Conservation (phyloP, 2,329 filamentous ascomycete species). For the Arthrocladium fulminans region DNA sequence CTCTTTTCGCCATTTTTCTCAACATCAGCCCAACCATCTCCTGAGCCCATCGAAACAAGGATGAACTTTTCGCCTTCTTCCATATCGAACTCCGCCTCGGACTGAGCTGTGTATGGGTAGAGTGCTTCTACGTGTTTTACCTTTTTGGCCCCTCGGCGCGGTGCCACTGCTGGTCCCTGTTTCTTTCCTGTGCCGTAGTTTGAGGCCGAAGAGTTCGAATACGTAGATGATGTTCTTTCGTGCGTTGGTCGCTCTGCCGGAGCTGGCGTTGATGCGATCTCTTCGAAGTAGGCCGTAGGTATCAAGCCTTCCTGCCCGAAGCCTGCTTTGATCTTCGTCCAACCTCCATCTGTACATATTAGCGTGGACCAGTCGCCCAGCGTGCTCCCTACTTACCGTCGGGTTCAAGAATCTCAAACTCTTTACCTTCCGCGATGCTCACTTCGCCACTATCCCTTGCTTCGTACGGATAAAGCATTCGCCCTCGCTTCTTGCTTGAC, state of each 20-base stretch:
- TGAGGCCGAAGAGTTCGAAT: conserved; percentile 69
- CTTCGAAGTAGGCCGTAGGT: conserved; percentile 75
- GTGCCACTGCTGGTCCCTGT: conserved; percentile 85
- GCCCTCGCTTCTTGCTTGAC: conserved; percentile 57
- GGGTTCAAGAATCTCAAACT: conserved; percentile 69
- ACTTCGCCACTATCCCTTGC: conserved; percentile 73
- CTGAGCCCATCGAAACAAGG: conserved; percentile 73
- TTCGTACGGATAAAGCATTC: conserved; percentile 84
- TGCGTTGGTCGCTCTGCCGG: conserved; percentile 9
- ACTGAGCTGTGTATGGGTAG: conserved; percentile 83
- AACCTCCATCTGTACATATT: conserved; percentile 65
- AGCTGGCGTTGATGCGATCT: conserved; percentile 37
- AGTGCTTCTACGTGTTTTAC: conserved; percentile 85
- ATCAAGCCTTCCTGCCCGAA: conserved; percentile 69
- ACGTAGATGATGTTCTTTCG: conserved; percentile 60
- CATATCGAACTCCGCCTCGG: conserved; percentile 84
- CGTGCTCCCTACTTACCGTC: conserved; percentile 59
- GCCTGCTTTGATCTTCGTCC: conserved; percentile 73
- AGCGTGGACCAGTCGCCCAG: neutral
- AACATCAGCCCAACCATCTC: conserved; percentile 95
- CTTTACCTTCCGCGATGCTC: conserved; percentile 66
- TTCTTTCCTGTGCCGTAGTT: conserved; percentile 57
- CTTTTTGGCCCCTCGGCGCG: conserved; percentile 84
- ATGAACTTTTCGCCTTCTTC: conserved; percentile 84
- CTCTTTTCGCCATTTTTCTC: conserved; percentile 72